Evolutionary conservation across 176 grass and related monocot genomes (phyloP), one percentile per base, ranked within the genome.

Genomic region (Canna indica): DNA sequence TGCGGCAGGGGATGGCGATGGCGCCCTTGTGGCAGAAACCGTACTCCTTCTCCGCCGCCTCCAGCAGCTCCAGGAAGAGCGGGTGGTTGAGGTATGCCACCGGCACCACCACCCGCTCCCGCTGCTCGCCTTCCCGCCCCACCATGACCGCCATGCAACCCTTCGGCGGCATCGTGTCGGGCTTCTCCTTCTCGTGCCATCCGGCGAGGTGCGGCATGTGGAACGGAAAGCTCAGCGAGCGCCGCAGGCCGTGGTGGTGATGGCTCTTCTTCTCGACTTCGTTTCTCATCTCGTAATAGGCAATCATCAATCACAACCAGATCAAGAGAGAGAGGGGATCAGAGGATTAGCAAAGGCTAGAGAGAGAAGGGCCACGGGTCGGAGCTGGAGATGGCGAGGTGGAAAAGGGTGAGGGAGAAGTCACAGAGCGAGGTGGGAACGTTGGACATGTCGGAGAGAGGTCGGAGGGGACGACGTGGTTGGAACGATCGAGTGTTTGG

Each of bases 21-120:
- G 91, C 87, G 27, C 91, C 91, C 81, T 91, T 85, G 45, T 95
- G 91, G 72, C 72, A 48, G 79, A 95, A 95, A 4, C 91, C 91
- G 76, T 83, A 95, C 80, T 91, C 91, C 69, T 95, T 87, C 81
- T 91, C 91, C 5, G 91, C 91, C 75, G 85, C 87, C 87, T 88
- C 81, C 47, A 95, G 83, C 34, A 95, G 82, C 25, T 79, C 78
- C 67, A 85, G 70, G 76, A 95, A 95, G 22, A 91, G 78, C 34
- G 91, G 91, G 78, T 95, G 87, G 71, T 91, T 90, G 34, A 95
- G 77, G 75, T 88, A 91, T 9, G 69, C 58, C 34, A 95, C 87
- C n/a, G 91, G 91, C 39, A 95, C 87, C 13, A 95, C 63, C 72
- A 95, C 88, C 59, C 82, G 36, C 80, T 80, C 70, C 71, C 77